phyloP scores from a whole-genome alignment of 2,329 filamentous ascomycete genomes.

The Monilinia fructigena region DNA sequence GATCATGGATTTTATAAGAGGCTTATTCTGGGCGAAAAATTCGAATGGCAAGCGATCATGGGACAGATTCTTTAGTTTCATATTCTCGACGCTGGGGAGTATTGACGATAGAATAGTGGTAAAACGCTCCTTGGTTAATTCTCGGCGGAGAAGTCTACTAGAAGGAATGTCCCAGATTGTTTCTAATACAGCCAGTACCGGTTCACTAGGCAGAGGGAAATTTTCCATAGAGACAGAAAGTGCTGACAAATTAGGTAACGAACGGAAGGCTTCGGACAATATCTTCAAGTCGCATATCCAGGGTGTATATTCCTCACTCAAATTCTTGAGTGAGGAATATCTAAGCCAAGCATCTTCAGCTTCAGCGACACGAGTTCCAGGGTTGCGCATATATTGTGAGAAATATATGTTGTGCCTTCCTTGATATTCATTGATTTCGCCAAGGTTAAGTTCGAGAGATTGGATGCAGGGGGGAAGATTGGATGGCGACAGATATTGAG shows the following conservation, averaged over 20 bases:
- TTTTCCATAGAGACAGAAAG: neutral
- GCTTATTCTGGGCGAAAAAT: constrained; percentile 33
- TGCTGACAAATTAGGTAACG: constrained; percentile 29
- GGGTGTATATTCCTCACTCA: constrained; percentile 35
- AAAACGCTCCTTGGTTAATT: constrained; percentile 32
- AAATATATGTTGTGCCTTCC: constrained; percentile 38
- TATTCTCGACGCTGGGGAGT: constrained; percentile 4
- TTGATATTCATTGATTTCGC: constrained; percentile 38
- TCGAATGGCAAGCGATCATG: constrained; percentile 38
- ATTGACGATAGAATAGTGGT: constrained; percentile 28
- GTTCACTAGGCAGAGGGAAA: constrained; percentile 2
- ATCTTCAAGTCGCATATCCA: constrained; percentile 27
- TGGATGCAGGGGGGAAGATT: constrained; percentile 30
- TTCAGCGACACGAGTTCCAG: constrained; percentile 30
- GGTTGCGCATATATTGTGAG: constrained; percentile 34
- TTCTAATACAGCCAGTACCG: constrained; percentile 26
- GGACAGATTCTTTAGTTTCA: constrained; percentile 27
- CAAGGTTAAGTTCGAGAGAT: constrained; percentile 32
- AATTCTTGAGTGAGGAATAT: constrained; percentile 37
- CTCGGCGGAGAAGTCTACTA: constrained; percentile 30
- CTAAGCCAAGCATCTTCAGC: constrained; percentile 36
- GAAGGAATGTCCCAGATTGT: constrained; percentile 36
- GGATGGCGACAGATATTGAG: constrained; percentile 29
- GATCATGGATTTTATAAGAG: constrained; percentile 25
- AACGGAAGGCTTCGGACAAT: constrained; percentile 28